A percentile compares a stretch with the other conserved stretches of the same genome.
Evolutionary conservation across 2,329 filamentous ascomycete species (phyloP).

Genomic region (Ilyonectria destructans): DNA sequence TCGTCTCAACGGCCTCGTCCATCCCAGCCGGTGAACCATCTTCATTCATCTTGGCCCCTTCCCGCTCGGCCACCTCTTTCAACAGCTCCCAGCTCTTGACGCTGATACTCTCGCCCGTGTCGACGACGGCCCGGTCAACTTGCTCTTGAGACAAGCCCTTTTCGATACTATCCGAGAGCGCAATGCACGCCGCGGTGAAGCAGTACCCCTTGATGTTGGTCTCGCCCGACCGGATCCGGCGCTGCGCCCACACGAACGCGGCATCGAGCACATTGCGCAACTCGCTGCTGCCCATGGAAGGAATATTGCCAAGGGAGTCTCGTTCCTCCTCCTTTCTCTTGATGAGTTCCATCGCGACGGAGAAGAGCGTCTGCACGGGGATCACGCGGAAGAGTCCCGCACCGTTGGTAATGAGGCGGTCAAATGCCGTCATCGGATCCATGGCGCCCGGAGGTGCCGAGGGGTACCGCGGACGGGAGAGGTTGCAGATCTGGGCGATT

Average conservation of each 20-base stretch:
- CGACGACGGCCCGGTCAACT: slow-evolving; percentile 52
- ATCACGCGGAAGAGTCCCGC: slow-evolving; percentile 62
- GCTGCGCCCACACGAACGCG: slow-evolving; percentile 52
- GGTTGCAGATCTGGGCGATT: slow-evolving; percentile 52
- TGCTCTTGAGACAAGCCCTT: slow-evolving; percentile 49
- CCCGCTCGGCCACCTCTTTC: slow-evolving; percentile 52
- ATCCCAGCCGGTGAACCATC: slow-evolving; percentile 28
- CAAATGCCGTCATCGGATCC: slow-evolving; percentile 52
- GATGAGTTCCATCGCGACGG: slow-evolving; percentile 64
- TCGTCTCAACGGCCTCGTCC: slow-evolving; percentile 27
- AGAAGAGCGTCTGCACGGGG: slow-evolving; percentile 58
- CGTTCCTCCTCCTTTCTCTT: slow-evolving; percentile 61
- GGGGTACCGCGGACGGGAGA: slow-evolving; percentile 43
- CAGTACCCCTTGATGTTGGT: slow-evolving; percentile 62
- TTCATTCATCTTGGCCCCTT: slow-evolving; percentile 35
- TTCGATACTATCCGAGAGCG: slow-evolving; percentile 56
- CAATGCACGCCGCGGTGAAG: slow-evolving; percentile 52
- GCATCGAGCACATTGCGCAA: slow-evolving; percentile 52
- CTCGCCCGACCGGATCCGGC: slow-evolving; percentile 59
- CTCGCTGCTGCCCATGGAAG: slow-evolving; percentile 53
- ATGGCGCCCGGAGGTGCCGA: slow-evolving; percentile 32
- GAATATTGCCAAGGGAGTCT: slow-evolving; percentile 49
- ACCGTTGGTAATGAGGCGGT: slow-evolving; percentile 58
- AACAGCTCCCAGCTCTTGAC: slow-evolving; percentile 52
- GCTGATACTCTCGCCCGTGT: slow-evolving; percentile 44